These are phyloP conservation scores for Oryza glumipatula DNA, from an alignment of 176 grass and related monocot species.

Conservation along the genomic window DNA sequence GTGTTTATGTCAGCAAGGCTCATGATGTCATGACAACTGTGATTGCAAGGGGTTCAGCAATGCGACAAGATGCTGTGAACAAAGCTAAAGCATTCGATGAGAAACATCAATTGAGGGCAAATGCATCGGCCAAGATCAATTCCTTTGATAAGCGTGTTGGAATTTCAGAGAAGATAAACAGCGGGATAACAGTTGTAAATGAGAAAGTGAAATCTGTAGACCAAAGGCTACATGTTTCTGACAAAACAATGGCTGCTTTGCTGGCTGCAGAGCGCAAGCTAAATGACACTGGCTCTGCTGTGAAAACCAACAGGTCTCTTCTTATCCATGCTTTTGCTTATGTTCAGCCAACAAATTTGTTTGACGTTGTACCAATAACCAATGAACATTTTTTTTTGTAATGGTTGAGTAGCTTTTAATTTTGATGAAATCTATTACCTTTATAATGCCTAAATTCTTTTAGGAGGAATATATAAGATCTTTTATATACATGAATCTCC, in stretches of 20 bases:
- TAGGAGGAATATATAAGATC: background rate
- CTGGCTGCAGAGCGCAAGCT: constrained; percentile 85
- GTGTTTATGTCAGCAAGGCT: constrained; percentile 74
- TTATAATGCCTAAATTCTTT: background rate
- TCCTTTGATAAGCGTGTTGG: constrained; percentile 91
- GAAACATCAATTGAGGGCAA: constrained; percentile 75
- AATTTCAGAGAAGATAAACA: constrained; percentile 83
- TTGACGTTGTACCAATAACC: constrained; percentile 27
- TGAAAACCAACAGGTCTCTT: constrained; percentile 88
- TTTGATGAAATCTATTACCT: background rate
- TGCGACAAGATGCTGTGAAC: constrained; percentile 92
- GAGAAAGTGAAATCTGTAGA: constrained; percentile 95
- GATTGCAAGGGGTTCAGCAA: constrained; percentile 80
- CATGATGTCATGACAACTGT: constrained; percentile 86
- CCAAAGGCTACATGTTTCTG: constrained; percentile 88
- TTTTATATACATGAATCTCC: background rate
- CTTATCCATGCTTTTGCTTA: constrained; percentile 22
- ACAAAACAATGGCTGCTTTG: constrained; percentile 88
- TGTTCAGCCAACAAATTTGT: constrained; percentile 10
- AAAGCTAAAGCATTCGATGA: constrained; percentile 98
- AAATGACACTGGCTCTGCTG: constrained; percentile 89
- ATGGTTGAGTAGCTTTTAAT: background rate
- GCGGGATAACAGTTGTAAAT: constrained; percentile 84
- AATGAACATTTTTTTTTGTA: background rate
- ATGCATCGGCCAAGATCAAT: constrained; percentile 77